Conservation (phyloP, 2,329 filamentous ascomycete genomes). For the Zymoseptoria pseudotritici region DNA sequence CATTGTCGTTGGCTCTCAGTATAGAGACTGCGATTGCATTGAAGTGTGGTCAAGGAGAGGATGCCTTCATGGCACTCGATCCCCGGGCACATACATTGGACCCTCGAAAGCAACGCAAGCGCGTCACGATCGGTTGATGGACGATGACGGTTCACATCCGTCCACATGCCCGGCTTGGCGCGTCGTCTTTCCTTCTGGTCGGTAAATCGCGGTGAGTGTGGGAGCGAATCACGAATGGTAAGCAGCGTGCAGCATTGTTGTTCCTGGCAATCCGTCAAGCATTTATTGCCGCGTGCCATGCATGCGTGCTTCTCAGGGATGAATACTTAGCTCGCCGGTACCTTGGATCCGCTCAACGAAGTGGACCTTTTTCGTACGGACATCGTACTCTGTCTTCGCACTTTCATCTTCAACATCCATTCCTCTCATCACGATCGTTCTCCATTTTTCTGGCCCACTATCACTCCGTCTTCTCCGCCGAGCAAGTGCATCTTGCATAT, state of each 20-base stretch:
- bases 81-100: not conserved
- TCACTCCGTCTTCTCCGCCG: not conserved
- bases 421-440: not conserved
- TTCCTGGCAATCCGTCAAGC: too few species aligned
- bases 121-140: not conserved
- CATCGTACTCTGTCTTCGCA: not conserved
- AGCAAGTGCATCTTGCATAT: not conserved
- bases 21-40: not conserved
- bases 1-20: not conserved
- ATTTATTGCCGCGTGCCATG: too few species aligned
- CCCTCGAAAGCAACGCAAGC: not conserved
- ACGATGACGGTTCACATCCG: not conserved
- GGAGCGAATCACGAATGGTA: too few species aligned
- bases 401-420: not conserved
- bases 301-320: too few species aligned
- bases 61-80: not conserved
- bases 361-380: too few species aligned
- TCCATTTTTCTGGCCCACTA: not conserved
- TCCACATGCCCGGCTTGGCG: not conserved
- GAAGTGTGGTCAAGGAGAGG: not conserved
- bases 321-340: too few species aligned
- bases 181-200: not conserved
- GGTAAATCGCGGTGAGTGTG: not conserved
- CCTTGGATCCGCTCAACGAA: too few species aligned
- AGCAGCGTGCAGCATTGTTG: too few species aligned